A percentile compares a stretch with the other conserved stretches of the same genome.
phyloP scores from a whole-genome alignment of 2,329 filamentous ascomycete species.

The Aspergillus japonicus region DNA sequence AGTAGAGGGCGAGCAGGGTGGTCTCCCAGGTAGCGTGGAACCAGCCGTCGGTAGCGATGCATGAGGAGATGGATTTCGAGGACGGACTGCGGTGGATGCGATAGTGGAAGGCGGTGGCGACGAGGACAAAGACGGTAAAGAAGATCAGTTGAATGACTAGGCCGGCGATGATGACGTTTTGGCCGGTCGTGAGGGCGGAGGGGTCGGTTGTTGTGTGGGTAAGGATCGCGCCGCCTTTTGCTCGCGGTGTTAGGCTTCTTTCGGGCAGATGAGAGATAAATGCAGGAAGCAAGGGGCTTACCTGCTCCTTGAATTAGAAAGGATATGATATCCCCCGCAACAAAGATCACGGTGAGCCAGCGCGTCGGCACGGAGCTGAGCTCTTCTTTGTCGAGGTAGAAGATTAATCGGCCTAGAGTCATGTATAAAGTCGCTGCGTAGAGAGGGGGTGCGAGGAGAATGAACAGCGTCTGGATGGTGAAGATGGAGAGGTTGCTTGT shows the following conservation, averaged over 20 bases:
- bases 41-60: neutral
- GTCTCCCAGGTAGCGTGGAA: conserved; percentile 8
- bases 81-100: conserved; percentile 40
- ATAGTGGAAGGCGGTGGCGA: conserved; percentile 51
- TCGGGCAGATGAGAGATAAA: no score
- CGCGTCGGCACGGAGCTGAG: conserved; percentile 30
- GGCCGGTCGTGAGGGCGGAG: conserved; percentile 10
- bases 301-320: conserved; percentile 34
- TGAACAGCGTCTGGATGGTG: conserved; percentile 34
- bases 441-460: conserved; percentile 41
- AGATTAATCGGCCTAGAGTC: conserved; percentile 38
- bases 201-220: conserved; percentile 7
- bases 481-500: conserved; percentile 27
- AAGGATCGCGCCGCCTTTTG: conserved; percentile 19
- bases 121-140: conserved; percentile 56
- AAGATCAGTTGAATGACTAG: conserved; percentile 58
- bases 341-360: conserved; percentile 41
- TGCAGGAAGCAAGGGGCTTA: neutral
- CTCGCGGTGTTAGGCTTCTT: neutral
- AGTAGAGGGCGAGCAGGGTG: conserved; percentile 11
- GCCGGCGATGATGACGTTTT: conserved; percentile 54
- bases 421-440: conserved; percentile 44
- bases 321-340: conserved; percentile 33
- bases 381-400: conserved; percentile 31
- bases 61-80: conserved; percentile 6